A percentile compares a stretch with the other conserved stretches of the same genome.
These are phyloP conservation scores for Phaeosphaeria sp. DNA, from an alignment of 2,329 filamentous ascomycete genomes.

Conservation along the genomic window DNA sequence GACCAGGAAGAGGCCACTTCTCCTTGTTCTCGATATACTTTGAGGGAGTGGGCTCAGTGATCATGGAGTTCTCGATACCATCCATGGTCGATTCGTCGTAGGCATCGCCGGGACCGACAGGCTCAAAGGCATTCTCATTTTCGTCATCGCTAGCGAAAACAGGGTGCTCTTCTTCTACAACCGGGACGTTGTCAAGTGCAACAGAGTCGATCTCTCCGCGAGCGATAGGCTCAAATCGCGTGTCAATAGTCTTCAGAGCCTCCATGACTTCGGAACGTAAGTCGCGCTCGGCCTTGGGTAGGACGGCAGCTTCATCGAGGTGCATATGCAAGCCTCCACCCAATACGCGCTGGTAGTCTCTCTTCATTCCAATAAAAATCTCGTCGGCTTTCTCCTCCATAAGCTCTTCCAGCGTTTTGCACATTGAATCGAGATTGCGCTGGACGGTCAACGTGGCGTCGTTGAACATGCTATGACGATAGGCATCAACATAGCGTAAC, in stretches of 20 bases:
- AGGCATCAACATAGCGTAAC: conserved; percentile 51
- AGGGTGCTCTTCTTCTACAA: not conserved
- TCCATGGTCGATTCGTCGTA: conserved; percentile 10
- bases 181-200: not conserved
- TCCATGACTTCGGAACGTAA: conserved; percentile 24
- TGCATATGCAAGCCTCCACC: conserved; percentile 23
- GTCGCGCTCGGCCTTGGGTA: conserved; percentile 18
- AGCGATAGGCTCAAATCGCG: conserved; percentile 29
- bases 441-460: conserved; percentile 53
- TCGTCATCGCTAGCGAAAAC: not conserved
- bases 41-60: conserved; percentile 6
- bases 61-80: conserved; percentile 3
- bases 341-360: conserved; percentile 48
- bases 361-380: conserved; percentile 45
- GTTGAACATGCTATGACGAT: conserved; percentile 58
- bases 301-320: conserved; percentile 4
- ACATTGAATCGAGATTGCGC: conserved; percentile 50
- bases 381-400: conserved; percentile 56
- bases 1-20: not conserved
- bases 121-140: conserved; percentile 11
- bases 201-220: conserved; percentile 24
- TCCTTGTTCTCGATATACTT: not conserved
- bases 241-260: conserved; percentile 23
- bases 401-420: conserved; percentile 49
- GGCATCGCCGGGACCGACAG: not conserved